A percentile compares a stretch with the other conserved stretches of the same genome.
These are phyloP conservation scores for Leishmania mexicana DNA, from an alignment of 208 protist species.

Conservation along the genomic window DNA sequence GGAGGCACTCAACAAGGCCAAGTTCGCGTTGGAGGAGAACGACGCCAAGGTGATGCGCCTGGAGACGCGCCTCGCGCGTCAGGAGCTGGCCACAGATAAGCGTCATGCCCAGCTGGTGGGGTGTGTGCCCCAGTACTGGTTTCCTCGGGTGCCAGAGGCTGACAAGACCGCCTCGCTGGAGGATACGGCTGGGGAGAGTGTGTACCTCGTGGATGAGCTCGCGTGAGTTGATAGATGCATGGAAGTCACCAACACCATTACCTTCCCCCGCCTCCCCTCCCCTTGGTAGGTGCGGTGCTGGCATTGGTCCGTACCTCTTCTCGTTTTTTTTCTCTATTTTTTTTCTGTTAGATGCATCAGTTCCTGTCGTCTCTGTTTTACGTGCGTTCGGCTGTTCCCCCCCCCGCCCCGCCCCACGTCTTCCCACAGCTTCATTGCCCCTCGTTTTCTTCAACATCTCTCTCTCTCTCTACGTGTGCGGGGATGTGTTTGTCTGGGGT, in stretches of 20 bases:
- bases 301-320: not conserved
- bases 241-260: not conserved
- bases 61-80: conserved; percentile 59
- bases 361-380: not conserved
- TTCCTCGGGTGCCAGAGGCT: conserved; percentile 56
- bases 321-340: conserved; percentile 2
- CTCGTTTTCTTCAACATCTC: not conserved
- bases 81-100: conserved; percentile 66
- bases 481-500: not conserved
- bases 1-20: conserved; percentile 55
- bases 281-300: not conserved
- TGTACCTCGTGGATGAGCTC: conserved; percentile 79
- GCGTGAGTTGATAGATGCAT: conserved; percentile 11
- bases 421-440: not conserved
- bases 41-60: conserved; percentile 73
- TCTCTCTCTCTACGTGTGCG: not conserved
- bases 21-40: conserved; percentile 75
- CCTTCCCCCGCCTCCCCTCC: not conserved
- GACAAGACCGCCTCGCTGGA: conserved; percentile 44
- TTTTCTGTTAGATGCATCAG: conserved; percentile 7
- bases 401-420: too few species aligned
- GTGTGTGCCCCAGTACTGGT: conserved; percentile 47
- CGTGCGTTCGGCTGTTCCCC: not conserved
- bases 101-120: conserved; percentile 64
- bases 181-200: conserved; percentile 80